phyloP scores from a whole-genome alignment of 345 rosid genomes.

The Physaria fendleri region DNA sequence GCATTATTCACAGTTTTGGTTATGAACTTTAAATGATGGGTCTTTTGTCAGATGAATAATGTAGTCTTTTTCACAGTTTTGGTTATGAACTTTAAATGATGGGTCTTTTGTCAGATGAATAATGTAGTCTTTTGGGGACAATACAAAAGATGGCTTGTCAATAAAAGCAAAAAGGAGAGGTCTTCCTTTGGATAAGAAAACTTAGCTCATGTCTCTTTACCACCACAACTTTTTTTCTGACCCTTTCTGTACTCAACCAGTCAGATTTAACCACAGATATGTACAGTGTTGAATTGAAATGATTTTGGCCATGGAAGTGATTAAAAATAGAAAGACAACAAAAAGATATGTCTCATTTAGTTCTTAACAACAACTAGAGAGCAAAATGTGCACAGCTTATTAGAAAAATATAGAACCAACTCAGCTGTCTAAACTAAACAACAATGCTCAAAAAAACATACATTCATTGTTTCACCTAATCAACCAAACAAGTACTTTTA shows the following conservation, averaged over 20 bases:
- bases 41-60: slow-evolving; percentile 16
- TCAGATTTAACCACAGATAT: too few relatives aligned
- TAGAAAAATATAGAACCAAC: slow-evolving; percentile 22
- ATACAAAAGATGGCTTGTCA: slow-evolving; percentile 25
- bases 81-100: slow-evolving; percentile 18
- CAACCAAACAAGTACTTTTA: slow-evolving; percentile 8
- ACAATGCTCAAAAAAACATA: too few relatives aligned
- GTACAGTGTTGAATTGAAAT: too few relatives aligned
- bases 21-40: slow-evolving; percentile 18
- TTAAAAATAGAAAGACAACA: too few relatives aligned
- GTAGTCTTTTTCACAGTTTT: slow-evolving; percentile 13
- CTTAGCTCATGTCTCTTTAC: too few relatives aligned
- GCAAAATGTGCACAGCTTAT: slow-evolving; percentile 22
- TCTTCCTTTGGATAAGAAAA: slow-evolving; percentile 20
- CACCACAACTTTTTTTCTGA: too few relatives aligned
- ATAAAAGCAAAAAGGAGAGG: slow-evolving; percentile 26
- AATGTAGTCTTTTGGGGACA: slow-evolving; percentile 17
- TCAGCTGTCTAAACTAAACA: slow-evolving; percentile 26
- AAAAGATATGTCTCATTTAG: slow-evolving; percentile 16
- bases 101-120: slow-evolving; percentile 20
- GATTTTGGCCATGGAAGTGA: too few relatives aligned
- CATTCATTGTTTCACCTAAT: slow-evolving; percentile 26
- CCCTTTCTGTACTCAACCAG: slow-evolving; percentile 5
- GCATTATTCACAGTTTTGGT: slow-evolving; percentile 14
- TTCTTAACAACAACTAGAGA: too few relatives aligned